Percentiles rank a stretch among this genome's conserved stretches.
Evolutionary conservation across 495 filamentous ascomycete genomes (phyloP).

Genomic region (Podospora fimiseda): DNA sequence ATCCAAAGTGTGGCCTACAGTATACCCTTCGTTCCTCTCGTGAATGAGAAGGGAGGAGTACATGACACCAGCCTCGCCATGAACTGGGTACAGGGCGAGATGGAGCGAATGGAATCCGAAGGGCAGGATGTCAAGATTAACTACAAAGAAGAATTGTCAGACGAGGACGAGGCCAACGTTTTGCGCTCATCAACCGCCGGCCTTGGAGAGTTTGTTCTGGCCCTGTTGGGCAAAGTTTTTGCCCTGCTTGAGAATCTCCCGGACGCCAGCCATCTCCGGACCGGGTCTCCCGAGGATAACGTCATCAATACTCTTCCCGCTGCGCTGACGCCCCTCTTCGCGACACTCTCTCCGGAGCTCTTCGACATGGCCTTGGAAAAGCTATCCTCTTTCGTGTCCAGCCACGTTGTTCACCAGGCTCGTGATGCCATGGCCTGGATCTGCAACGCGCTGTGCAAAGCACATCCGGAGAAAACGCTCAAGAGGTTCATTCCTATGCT

Average conservation of each 20-base stretch:
- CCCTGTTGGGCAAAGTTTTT: slow-evolving; percentile 89
- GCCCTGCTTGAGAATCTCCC: slow-evolving; percentile 92
- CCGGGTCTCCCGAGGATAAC: slow-evolving; percentile 90
- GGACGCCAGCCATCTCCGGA: slow-evolving; percentile 77
- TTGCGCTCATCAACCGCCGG: slow-evolving; percentile 93
- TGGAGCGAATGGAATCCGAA: slow-evolving; percentile 86
- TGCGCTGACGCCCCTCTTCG: slow-evolving; percentile 83
- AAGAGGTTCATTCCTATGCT: slow-evolving; percentile 85
- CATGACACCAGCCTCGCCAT: slow-evolving; percentile 75
- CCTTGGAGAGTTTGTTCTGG: slow-evolving; percentile 83
- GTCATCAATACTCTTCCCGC: slow-evolving; percentile 94
- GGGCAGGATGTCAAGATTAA: slow-evolving; percentile 77
- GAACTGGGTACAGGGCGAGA: slow-evolving; percentile 88
- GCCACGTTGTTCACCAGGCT: slow-evolving; percentile 95
- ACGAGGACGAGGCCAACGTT: slow-evolving; percentile 83
- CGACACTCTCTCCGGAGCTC: slow-evolving; percentile 84
- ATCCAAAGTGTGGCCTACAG: slow-evolving; percentile 93
- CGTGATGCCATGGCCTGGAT: slow-evolving; percentile 99
- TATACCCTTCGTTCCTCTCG: slow-evolving; percentile 82
- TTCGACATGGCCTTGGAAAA: slow-evolving; percentile 90
- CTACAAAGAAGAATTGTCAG: slow-evolving; percentile 74
- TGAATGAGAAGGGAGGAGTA: slow-evolving; percentile 59
- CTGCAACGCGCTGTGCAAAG: slow-evolving; percentile 90
- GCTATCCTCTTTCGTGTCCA: slow-evolving; percentile 84
- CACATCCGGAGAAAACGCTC: slow-evolving; percentile 85